These are phyloP conservation scores for Echium plantagineum DNA, from an alignment of 257 asterid species.

Conservation along the genomic window DNA sequence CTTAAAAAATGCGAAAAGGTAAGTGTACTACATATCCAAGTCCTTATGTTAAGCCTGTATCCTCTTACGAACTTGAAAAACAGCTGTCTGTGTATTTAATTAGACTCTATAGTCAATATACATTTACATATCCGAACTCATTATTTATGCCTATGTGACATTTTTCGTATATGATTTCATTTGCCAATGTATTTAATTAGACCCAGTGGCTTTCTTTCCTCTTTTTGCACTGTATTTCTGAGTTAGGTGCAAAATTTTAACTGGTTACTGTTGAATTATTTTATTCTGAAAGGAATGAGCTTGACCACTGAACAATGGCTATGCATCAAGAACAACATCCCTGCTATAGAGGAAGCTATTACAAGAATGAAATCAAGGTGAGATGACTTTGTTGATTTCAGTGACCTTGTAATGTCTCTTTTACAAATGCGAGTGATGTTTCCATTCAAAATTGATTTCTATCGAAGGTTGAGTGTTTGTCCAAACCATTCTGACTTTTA, in stretches of 20 bases:
- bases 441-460: too few relatives aligned
- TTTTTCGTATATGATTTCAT: not conserved
- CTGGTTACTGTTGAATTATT: not conserved
- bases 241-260: not conserved
- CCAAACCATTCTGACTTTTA: too few relatives aligned
- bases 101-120: not conserved
- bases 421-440: not conserved
- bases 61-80: too few relatives aligned
- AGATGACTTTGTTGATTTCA: slow-evolving; percentile 19
- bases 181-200: too few relatives aligned
- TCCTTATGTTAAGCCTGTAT: too few relatives aligned
- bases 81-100: too few relatives aligned
- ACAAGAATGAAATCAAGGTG: slow-evolving; percentile 16
- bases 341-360: slow-evolving; percentile 49
- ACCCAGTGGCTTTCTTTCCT: too few relatives aligned
- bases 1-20: too few relatives aligned
- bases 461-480: too few relatives aligned
- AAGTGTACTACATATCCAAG: too few relatives aligned
- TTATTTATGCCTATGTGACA: too few relatives aligned
- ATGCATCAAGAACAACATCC: slow-evolving; percentile 33
- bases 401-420: slow-evolving; percentile 1
- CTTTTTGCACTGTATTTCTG: not conserved
- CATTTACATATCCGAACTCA: not conserved
- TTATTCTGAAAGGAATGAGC: slow-evolving; percentile 36
- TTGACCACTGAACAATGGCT: slow-evolving; percentile 51